Percentiles rank a stretch among this genome's conserved stretches.
phyloP scores from a whole-genome alignment of 345 rosid species.

The Eucalyptus virginea region DNA sequence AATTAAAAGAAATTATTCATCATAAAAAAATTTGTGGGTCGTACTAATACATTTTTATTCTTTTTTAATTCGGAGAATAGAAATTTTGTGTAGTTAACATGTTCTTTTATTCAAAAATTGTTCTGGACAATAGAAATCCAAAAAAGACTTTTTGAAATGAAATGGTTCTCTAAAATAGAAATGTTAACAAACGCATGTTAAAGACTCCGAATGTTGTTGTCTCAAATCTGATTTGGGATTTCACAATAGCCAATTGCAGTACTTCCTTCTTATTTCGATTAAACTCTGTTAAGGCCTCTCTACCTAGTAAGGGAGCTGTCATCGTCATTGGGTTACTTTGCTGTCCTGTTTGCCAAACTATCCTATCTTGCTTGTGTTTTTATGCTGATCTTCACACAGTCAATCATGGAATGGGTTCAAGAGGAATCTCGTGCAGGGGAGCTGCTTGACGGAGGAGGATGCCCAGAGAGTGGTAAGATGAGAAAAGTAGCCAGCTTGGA shows the following conservation, averaged over 20 bases:
- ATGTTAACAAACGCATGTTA: rapidly evolving
- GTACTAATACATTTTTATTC: rapidly evolving
- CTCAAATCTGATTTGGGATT: not conserved
- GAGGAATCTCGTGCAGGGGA: not conserved
- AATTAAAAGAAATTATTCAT: no score
- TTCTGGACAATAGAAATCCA: rapidly evolving
- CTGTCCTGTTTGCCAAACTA: not conserved
- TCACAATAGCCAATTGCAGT: not conserved
- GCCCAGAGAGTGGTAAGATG: not conserved
- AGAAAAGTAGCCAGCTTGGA: not conserved
- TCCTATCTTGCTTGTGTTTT: not conserved
- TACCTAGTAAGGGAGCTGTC: not conserved
- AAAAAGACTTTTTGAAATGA: no score
- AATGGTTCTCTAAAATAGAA: rapidly evolving
- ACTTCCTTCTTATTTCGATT: not conserved
- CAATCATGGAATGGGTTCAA: not conserved
- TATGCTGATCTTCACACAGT: not conserved
- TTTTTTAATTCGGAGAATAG: rapidly evolving
- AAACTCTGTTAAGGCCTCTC: not conserved
- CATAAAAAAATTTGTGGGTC: rapidly evolving
- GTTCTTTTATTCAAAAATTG: rapidly evolving
- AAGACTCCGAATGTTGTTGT: not conserved
- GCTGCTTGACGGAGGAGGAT: not conserved
- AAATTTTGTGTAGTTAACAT: rapidly evolving
- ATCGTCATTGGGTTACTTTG: not conserved